Evolutionary conservation across 1,284 basidiomycete genomes (phyloP), one percentile per base, ranked within the genome.

Genomic region (Cryptococcus sp.): DNA sequence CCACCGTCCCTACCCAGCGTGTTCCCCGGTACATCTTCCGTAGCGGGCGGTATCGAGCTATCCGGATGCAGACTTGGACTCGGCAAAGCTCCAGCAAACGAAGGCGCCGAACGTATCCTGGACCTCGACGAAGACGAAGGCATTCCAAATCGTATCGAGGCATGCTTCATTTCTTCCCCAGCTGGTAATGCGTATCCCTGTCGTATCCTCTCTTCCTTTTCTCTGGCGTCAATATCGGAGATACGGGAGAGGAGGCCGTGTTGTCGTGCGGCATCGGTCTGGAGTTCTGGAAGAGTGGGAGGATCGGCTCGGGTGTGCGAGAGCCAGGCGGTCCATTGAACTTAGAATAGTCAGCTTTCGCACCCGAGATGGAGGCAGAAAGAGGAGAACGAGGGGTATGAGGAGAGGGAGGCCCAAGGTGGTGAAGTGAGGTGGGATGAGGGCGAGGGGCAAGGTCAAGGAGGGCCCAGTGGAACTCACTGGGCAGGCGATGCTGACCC

Each of bases 271-370:
- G 43, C 47, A 45, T 72, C 69, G 1, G 16, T n/a, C 43, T 59
- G 49, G 12, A 72, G 59, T 47, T 72, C 69, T 18, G 43, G 38
- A 10, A 66, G 23, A 0, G 56, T 52, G 3, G 69, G 68, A 9
- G 68, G 64, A n/a, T 54, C 36, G 2, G 54, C 21, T 16, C 69
- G 65, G 22, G 69, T 72, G 41, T 63, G 63, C 16, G 65, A 61
- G 4, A 68, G 51, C 65, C 65, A 67, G 35, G 63, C 51, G 23
- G 57, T 57, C 65, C 65, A 67, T 53, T 67, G 65, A 3, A 64
- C 65, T 60, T 23, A 25, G 23, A 34, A 37, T 28, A 28, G 39
- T 41, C 23, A 24, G 16, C 5, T 39, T 11, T 14, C 5, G 23
- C 11, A 22, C 9, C 19, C 18, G 7, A 5, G 7, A 22, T 39